phyloP scores from a whole-genome alignment of 1,284 basidiomycete genomes.

The Rhodotorula sp. region DNA sequence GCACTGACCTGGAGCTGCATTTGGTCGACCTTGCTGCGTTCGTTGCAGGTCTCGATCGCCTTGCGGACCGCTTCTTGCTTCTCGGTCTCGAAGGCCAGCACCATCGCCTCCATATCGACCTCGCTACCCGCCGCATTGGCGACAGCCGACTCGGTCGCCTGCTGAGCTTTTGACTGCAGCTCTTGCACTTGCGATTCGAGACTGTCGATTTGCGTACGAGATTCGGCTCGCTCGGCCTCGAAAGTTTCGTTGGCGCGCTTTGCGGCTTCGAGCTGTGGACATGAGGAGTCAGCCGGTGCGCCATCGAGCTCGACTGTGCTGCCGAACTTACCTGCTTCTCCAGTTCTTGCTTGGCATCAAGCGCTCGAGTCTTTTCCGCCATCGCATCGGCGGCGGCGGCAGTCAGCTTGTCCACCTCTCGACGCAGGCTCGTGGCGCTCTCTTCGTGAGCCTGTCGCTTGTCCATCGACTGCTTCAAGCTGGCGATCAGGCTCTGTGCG shows the following conservation, averaged over 20 bases:
- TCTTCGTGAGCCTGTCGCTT: neutral
- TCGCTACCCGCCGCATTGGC: neutral
- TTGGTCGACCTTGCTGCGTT: neutral
- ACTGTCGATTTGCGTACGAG: neutral
- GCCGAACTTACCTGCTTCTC: neutral
- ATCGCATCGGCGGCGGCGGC: neutral
- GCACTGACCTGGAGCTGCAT: neutral
- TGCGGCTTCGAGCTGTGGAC: neutral
- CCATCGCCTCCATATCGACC: neutral
- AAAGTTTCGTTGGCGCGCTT: neutral
- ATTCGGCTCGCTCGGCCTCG: neutral
- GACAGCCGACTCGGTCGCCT: neutral
- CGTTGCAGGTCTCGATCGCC: neutral
- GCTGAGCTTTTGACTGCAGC: neutral
- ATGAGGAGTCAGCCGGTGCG: neutral
- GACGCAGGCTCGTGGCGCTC: neutral
- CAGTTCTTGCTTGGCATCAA: neutral
- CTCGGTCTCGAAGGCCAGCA: neutral
- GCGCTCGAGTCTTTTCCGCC: neutral
- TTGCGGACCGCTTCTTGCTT: neutral
- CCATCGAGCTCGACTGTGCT: neutral
- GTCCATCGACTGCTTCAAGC: neutral
- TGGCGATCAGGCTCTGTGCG: neutral
- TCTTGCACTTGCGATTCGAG: neutral
- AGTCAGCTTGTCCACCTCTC: neutral